Base-by-base conservation (phyloP, 805 yeast species). In the Starmerella stigmatis region DNA sequence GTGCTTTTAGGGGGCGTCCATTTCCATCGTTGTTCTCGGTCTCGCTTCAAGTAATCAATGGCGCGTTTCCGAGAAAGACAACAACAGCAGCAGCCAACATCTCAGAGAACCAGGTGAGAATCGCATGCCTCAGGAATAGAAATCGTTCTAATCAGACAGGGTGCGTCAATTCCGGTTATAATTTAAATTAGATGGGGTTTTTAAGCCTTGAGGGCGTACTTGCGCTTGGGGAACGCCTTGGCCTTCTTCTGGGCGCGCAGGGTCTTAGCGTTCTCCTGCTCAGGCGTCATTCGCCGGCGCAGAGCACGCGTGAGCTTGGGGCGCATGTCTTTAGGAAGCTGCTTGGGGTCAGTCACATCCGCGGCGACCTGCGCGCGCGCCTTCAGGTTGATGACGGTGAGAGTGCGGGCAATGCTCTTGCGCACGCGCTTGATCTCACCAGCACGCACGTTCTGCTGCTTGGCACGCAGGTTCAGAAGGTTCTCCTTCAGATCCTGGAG, bases 291-390 rank as follows among this genome's bases (percentile, higher is more conserved):
- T 68, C 80, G 78, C 79, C 97, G 84, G 84, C 98, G 89, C 74
- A 89, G 74, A 72, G 98, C 97, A 81, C 97, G 89, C 74, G 99
- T 92, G 83, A 92, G 85, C 89, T 92, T 92, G 64, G 86, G 94
- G 78, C 97, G 89, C 75, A 92, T 79, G 71, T 88, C 96, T 78
- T 89, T 88, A 78, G 98, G 97, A 71, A 78, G 76, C 81, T 79
- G 83, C 75, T 86, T 88, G 64, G 65, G 64, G 61, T 57, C 58
- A 81, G 84, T 81, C 89, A 88, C 88, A 78, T 84, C 81, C 68
- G 81, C 92, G 74, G 85, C 85, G 69, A 86, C 95, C 63, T 81
- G 79, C 60, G 81, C 86, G 76, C 98, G 86, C 75, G 86, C 95
- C 77, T 82, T 85, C 65, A 81, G 79, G 88, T 84, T 88, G 76